Evolutionary conservation across 1,284 basidiomycete species (phyloP).

Genomic region (Malassezia dermatis): DNA sequence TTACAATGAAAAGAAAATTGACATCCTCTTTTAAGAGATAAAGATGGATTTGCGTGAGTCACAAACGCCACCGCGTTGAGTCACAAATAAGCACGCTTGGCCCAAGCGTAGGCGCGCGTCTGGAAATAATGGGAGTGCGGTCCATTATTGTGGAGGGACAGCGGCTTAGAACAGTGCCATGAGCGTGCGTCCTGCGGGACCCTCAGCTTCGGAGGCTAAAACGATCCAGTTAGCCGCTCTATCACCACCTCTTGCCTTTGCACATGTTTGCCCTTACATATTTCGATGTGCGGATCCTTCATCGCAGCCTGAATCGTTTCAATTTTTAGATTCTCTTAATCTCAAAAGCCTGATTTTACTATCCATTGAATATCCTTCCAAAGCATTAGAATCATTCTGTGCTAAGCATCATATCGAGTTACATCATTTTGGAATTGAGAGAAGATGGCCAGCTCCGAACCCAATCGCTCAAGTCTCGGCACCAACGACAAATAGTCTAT

Average conservation of each 20-base stretch:
- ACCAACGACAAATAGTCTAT: slow-evolving; percentile 4
- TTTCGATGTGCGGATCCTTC: slow-evolving; percentile 29
- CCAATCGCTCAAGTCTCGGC: neutral
- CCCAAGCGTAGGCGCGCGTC: neutral
- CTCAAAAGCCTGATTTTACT: slow-evolving; percentile 35
- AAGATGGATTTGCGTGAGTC: neutral
- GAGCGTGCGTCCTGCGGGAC: neutral
- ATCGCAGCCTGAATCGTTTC: slow-evolving; percentile 15
- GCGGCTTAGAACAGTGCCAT: neutral
- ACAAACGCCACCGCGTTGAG: neutral
- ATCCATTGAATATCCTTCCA: slow-evolving; percentile 33
- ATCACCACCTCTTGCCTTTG: slow-evolving; percentile 30
- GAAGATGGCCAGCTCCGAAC: slow-evolving; percentile 15
- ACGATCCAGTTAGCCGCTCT: slow-evolving; percentile 1
- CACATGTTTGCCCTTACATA: slow-evolving; percentile 34
- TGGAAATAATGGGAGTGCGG: neutral
- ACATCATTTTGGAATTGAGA: slow-evolving; percentile 33
- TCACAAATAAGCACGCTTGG: neutral
- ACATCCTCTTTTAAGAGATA: neutral
- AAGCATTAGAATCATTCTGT: slow-evolving; percentile 24
- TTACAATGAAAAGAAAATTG: neutral
- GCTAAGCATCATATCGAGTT: slow-evolving; percentile 21
- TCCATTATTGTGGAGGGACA: neutral
- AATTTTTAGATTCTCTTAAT: slow-evolving; percentile 25
- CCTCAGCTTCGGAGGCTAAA: neutral